phyloP scores from a whole-genome alignment of 164 flowering plant genomes.

The Houttuynia cordata region DNA sequence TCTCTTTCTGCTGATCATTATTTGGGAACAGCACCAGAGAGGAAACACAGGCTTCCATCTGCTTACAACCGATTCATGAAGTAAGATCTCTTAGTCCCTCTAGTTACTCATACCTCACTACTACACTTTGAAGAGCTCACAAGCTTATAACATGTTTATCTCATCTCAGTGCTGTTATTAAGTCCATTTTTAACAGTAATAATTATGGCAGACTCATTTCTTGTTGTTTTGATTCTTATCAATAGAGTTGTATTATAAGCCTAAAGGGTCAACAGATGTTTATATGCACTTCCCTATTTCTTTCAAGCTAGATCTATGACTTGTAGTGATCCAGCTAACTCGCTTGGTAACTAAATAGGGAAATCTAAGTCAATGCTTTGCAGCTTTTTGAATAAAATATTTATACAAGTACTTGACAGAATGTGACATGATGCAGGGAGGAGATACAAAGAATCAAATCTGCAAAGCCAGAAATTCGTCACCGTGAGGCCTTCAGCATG shows the following conservation, averaged over 20 bases:
- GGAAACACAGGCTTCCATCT: constrained; percentile 87
- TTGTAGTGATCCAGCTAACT: too few species aligned
- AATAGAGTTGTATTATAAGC: background rate
- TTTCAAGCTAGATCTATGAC: too few species aligned
- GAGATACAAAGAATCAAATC: constrained; percentile 89
- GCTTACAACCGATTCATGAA: constrained; percentile 95
- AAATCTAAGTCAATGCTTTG: too few species aligned
- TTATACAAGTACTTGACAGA: too few species aligned
- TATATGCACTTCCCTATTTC: too few species aligned
- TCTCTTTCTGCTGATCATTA: background rate
- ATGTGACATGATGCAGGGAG: constrained; percentile 33
- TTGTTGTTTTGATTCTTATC: background rate
- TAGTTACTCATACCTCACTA: background rate
- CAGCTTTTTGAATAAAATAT: too few species aligned
- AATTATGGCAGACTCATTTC: background rate
- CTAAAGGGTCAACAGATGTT: too few species aligned
- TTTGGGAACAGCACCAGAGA: constrained; percentile 68
- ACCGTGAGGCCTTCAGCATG: constrained; percentile 83
- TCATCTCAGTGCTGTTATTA: background rate
- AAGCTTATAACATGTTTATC: background rate
- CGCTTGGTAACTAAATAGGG: too few species aligned
- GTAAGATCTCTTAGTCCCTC: constrained; percentile 30
- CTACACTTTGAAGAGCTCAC: background rate
- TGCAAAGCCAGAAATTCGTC: constrained; percentile 71
- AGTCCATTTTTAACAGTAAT: too few species aligned